A percentile compares a stretch with the other conserved stretches of the same genome.
These are phyloP conservation scores for Amphibolis antarctica DNA, from an alignment of 106 monocot genomes.

Conservation along the genomic window DNA sequence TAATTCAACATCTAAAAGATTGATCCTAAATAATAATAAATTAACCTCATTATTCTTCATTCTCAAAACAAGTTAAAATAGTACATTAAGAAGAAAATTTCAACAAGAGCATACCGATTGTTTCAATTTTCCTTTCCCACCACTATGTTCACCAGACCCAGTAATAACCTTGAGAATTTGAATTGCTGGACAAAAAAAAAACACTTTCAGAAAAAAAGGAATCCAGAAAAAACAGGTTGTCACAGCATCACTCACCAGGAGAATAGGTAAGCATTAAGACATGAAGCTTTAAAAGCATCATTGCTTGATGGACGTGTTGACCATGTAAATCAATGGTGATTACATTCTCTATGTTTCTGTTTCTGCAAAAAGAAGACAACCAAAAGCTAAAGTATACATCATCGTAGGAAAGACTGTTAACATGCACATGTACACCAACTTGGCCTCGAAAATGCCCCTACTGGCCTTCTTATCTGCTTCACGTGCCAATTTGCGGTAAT, in stretches of 20 bases:
- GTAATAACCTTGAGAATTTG: slow-evolving; percentile 89
- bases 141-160: slow-evolving; percentile 62
- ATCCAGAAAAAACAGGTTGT: background rate
- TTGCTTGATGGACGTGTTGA: slow-evolving; percentile 83
- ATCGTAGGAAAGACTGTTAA: background rate
- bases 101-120: slow-evolving; percentile 35
- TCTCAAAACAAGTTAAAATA: no score
- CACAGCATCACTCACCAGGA: slow-evolving; percentile 48
- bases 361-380: slow-evolving; percentile 37
- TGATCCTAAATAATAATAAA: no score
- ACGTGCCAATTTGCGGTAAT: slow-evolving; percentile 42
- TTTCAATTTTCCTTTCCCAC: slow-evolving; percentile 66
- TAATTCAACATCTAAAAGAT: no score
- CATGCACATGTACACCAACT: slow-evolving; percentile 18
- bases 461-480: slow-evolving; percentile 83
- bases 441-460: slow-evolving; percentile 66
- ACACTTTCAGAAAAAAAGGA: background rate
- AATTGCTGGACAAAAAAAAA: slow-evolving; percentile 34
- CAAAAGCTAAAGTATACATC: slow-evolving; percentile 2
- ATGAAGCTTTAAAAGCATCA: slow-evolving; percentile 71
- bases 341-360: slow-evolving; percentile 54
- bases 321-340: slow-evolving; percentile 92
- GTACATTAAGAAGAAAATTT: background rate
- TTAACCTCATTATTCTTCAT: no score
- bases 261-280: slow-evolving; percentile 57